phyloP scores from a whole-genome alignment of 495 filamentous ascomycete species.

The Jackrogersella minutella region DNA sequence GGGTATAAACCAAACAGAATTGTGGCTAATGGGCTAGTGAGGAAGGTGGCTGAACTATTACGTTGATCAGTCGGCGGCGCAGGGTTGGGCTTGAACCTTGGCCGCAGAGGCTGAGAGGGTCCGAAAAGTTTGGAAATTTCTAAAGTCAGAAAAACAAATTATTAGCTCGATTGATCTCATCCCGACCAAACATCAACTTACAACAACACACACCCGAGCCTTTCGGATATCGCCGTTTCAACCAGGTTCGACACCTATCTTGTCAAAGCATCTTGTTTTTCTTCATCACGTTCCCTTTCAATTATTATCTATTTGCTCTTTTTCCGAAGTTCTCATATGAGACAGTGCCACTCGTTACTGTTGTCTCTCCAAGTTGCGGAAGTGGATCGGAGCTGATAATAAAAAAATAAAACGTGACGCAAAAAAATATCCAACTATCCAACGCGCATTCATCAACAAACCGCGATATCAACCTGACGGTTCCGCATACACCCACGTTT shows the following conservation, averaged over 20 bases:
- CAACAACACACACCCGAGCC: constrained; percentile 18
- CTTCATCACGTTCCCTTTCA: constrained; percentile 6
- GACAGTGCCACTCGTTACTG: constrained; percentile 23
- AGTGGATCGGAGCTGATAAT: constrained; percentile 38
- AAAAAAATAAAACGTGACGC: constrained; percentile 22
- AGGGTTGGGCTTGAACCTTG: too few species aligned
- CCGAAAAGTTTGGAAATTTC: constrained; percentile 36
- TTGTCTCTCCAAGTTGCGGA: constrained; percentile 27
- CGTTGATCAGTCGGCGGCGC: background rate
- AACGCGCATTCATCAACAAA: constrained; percentile 29
- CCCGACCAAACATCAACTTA: constrained; percentile 25
- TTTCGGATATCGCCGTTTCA: constrained; percentile 7
- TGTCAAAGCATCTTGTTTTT: background rate
- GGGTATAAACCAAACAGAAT: background rate
- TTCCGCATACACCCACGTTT: background rate
- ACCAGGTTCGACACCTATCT: background rate
- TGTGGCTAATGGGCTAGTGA: constrained; percentile 15
- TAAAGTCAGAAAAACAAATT: constrained; percentile 39
- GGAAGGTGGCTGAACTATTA: constrained; percentile 12
- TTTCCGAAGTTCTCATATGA: constrained; percentile 10
- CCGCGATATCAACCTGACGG: background rate
- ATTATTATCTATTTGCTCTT: constrained; percentile 12
- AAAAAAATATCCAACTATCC: constrained; percentile 5
- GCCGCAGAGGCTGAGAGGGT: constrained; percentile 26
- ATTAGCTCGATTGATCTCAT: constrained; percentile 37